Evolutionary conservation across 75 land plant genomes (phyloP), one percentile per base, ranked within the genome.

Genomic region (Chamaecyparis obtusa): DNA sequence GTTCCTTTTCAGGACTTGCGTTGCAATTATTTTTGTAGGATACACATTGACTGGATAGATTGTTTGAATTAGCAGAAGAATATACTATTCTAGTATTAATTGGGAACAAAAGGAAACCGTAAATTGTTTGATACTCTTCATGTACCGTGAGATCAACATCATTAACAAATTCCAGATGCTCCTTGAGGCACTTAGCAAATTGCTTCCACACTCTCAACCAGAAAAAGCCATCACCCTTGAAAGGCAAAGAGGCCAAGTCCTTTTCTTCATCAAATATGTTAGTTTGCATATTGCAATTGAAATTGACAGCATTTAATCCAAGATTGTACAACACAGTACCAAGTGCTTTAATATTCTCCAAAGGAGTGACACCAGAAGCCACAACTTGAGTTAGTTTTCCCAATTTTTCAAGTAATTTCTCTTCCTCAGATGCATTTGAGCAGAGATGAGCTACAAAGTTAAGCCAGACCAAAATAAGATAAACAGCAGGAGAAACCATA

Each of bases 61-160:
- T 30, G 10, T 46, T 81, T 81, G 51, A 81, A 81, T 81, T n/a
- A n/a, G 48, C 51, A 2, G 46, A 81, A 11, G 83, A 46, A 44
- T 81, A 81, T 43, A 81, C 13, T 27, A n/a, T 41, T 46, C 83
- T 46, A 43, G 88, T 15, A n/a, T 88, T 55, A 39, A 94, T 74
- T 37, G 95, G 95, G 84, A 93, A 94, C 30, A 87, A 71, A 37
- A 94, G 85, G 85, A 93, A 86, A 78, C 87, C 37, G 49, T 85
- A 87, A 9, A 87, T 49, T 9, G 83, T 78, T 71, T 57, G 32
- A 88, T 84, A 86, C 54, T 55, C 87, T 77, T 44, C 36, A 44
- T 86, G 86, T 79, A 85, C 87, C 16, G 67, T 41, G 33, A 85
- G 91, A 76, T 55, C 67, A 30, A 85, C 55, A 88, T 87, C 56